Evolutionary conservation across 805 yeast species (phyloP).

Genomic region (Dipodascus geniculatus): DNA sequence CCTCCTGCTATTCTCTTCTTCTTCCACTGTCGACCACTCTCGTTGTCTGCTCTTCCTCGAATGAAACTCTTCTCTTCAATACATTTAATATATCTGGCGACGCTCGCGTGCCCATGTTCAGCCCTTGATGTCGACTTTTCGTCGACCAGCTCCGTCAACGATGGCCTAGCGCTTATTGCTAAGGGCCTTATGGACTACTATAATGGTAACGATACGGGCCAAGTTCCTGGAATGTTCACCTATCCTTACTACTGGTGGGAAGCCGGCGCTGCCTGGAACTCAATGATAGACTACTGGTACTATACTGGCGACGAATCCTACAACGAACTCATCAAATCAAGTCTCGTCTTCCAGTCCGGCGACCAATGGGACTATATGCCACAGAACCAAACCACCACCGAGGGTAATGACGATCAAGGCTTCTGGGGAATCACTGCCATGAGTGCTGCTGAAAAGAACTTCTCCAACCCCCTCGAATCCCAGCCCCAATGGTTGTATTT

Average conservation of each 20-base stretch:
- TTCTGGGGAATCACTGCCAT: constrained; percentile 85
- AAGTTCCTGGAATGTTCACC: constrained; percentile 60
- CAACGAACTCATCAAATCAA: constrained; percentile 42
- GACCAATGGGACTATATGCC: constrained; percentile 61
- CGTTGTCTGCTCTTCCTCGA: not conserved
- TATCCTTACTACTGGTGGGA: constrained; percentile 87
- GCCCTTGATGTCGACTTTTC: constrained; percentile 12
- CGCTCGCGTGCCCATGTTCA: not conserved
- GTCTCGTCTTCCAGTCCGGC: constrained; percentile 57
- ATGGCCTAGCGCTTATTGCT: constrained; percentile 50
- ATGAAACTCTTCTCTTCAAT: not conserved
- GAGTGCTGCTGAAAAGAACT: constrained; percentile 77
- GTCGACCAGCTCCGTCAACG: constrained; percentile 15
- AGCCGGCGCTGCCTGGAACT: constrained; percentile 62
- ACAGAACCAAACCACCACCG: constrained; percentile 66
- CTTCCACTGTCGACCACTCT: no score
- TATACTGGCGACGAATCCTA: constrained; percentile 59
- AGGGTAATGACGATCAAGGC: constrained; percentile 91
- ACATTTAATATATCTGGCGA: not conserved
- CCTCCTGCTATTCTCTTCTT: not conserved
- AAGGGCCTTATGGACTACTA: constrained; percentile 76
- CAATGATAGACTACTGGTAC: constrained; percentile 68
- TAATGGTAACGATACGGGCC: constrained; percentile 51
- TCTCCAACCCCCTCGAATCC: constrained; percentile 50
- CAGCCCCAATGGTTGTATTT: constrained; percentile 64